Evolutionary conservation across 495 filamentous ascomycete species (phyloP), one percentile per base, ranked within the genome.

Genomic region (Penicilliopsis zonata): DNA sequence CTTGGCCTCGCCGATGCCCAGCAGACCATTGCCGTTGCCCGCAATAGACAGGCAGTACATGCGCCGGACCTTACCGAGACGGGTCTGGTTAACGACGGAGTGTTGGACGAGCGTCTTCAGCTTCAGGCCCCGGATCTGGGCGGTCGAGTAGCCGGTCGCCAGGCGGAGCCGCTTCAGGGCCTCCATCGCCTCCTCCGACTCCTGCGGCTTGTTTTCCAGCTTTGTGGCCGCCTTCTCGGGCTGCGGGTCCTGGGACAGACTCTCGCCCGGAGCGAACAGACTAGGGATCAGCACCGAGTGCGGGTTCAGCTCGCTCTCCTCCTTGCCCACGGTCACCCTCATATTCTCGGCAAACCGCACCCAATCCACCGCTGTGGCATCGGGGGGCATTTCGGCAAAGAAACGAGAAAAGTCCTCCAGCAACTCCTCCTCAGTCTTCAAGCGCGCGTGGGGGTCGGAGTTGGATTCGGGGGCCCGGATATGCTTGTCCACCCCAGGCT

Each of bases 1-100:
- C 69, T 96, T 96, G 28, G 81, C 85, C 57, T 87, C 78, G 10
- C 92, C 90, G 34, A 96, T 67, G 6, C 90, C 90, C 27, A 99
- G 47, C 46, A 88, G 63, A 14, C 90, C 90, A 34, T 88, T 69
- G 20, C 68, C 64, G 50, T 95, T 92, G 28, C 90, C 90, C 4
- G 85, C 86, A 29, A 94, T 69, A 4, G 72, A 70, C 25, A 94
- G 57, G 38, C 64, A 55, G 50, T 86, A 90, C 7, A 67, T 37
- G 47, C 73, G 76, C 31, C 58, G 57, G 33, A 96, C 74, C 70
- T 95, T 99, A 43, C 90, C 90, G 57, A 99, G 73, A 63, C 86
- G 82, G 18, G 92, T 96, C 69, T 94, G 86, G 57, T 99, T 99
- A 38, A 70, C 61, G 28, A 99, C 92, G 1, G 50, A 50, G 45